Evolutionary conservation across 2,329 filamentous ascomycete species (phyloP).

Genomic region (Fusarium sambucinum): DNA sequence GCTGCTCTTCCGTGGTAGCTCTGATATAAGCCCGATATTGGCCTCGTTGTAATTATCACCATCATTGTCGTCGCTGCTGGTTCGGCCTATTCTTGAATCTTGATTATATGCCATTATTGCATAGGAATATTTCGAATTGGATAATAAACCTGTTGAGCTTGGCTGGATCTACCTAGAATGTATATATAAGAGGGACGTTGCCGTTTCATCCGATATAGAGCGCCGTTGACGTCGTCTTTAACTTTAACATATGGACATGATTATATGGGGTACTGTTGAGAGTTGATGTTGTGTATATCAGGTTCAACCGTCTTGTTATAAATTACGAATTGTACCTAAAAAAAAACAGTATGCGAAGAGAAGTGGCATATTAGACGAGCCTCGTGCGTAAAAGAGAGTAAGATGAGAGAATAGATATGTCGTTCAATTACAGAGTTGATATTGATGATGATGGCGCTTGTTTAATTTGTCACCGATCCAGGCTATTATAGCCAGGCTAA

Average conservation of each 20-base stretch:
- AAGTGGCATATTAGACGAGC: neutral
- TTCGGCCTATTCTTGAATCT: neutral
- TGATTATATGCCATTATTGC: neutral
- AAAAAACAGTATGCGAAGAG: neutral
- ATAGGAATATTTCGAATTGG: neutral
- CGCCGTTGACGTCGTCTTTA: constrained; percentile 7
- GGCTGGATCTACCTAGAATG: neutral
- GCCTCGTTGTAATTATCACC: neutral
- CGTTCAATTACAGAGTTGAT: neutral
- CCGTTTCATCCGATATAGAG: neutral
- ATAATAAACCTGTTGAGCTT: neutral
- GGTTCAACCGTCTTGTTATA: neutral
- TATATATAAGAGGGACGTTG: neutral
- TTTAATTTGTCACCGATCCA: neutral
- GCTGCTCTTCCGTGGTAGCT: neutral
- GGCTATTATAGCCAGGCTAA: neutral
- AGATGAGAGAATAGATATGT: neutral
- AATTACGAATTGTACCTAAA: too few relatives aligned
- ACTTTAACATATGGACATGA: neutral
- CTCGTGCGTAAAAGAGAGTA: neutral
- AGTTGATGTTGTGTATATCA: neutral
- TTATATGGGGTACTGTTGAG: neutral
- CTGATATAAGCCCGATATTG: neutral
- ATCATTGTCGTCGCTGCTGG: neutral
- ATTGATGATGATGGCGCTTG: neutral